Base-by-base conservation (phyloP, 1,139 yeast species). In the Debaryomyces sp. region DNA sequence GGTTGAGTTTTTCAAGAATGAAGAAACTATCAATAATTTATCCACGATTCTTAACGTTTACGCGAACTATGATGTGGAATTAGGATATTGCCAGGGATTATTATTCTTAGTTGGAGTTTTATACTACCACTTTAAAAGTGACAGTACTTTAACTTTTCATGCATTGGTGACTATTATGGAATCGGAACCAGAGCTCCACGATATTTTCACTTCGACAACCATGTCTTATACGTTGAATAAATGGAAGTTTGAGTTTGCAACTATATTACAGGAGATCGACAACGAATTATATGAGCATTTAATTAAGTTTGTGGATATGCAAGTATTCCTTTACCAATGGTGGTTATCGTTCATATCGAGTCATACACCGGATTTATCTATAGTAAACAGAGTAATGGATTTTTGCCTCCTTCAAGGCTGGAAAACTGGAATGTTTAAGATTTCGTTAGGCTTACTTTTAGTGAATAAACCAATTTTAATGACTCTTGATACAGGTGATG, bases 41-140 rank as follows among this genome's bases (percentile, higher is more conserved):
- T 84, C 84, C 37, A 77, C 80, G 29, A 80, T 85, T 24, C 71
- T 85, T 54, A 81, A 85, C 50, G 89, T 87, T 0, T 85, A 81
- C 58, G 83, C 87, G 44, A 81, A 84, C 55, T 85, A 83, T 59
- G 89, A 85, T 62, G 78, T 78, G 45, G 87, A 84, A 56, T 80
- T 85, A 53, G 90, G 90, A 7, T 85, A 85, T 61, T 85, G 90
- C 60, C 90, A 85, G 62, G 90, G 90, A 5, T 67, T 85, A 27
- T 77, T 86, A 26, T 85, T 85, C 58, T 67, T 85, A 38, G 88
- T 84, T 10, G 89, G 88, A 3, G 84, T 85, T 7, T 66, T 85
- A 46, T 72, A 81, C 52, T 76, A 82, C 63, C 75, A 73, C 70
- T 81, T 71, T 67, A 73, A 73, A 29, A 70, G 73, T 51, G 77